Evolutionary conservation across 352 stramenopile genomes (phyloP).

Genomic region (Albugo laibachii): DNA sequence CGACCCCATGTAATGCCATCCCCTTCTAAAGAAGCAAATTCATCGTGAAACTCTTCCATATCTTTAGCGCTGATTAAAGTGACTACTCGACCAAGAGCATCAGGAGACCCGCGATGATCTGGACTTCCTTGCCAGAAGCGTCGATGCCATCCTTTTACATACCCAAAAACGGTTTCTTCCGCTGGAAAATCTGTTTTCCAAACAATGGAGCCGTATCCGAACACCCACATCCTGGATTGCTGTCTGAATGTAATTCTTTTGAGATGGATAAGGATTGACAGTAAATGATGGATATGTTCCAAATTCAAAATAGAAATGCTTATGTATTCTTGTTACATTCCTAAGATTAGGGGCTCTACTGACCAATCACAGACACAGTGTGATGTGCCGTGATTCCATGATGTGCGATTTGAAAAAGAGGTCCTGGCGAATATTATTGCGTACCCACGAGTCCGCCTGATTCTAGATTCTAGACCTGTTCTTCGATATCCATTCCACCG

Average conservation of each 20-base stretch:
- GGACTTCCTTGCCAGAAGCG: conserved; percentile 81
- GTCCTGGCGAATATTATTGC: too few species aligned
- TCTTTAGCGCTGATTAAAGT: conserved; percentile 67
- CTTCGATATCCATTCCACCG: conserved; percentile 9
- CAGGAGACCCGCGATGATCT: conserved; percentile 64
- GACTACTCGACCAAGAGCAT: conserved; percentile 59
- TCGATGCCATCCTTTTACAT: conserved; percentile 68
- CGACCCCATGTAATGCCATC: conserved; percentile 65
- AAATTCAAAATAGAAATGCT: too few species aligned
- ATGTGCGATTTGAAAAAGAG: too few species aligned
- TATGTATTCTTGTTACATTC: too few species aligned
- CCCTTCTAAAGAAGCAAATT: conserved; percentile 31
- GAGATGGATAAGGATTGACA: too few species aligned
- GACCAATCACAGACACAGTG: too few species aligned
- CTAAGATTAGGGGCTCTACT: too few species aligned
- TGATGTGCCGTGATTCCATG: too few species aligned
- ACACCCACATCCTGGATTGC: conserved; percentile 40
- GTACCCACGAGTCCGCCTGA: too few species aligned
- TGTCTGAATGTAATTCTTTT: not conserved
- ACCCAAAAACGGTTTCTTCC: conserved; percentile 39
- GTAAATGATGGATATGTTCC: too few species aligned
- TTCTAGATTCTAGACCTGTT: too few species aligned
- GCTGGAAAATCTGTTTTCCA: conserved; percentile 59
- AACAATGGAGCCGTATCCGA: conserved; percentile 62
- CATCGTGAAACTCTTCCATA: conserved; percentile 56